Evolutionary conservation across 352 stramenopile species (phyloP).

Genomic region (Phytophthora podocarpi): DNA sequence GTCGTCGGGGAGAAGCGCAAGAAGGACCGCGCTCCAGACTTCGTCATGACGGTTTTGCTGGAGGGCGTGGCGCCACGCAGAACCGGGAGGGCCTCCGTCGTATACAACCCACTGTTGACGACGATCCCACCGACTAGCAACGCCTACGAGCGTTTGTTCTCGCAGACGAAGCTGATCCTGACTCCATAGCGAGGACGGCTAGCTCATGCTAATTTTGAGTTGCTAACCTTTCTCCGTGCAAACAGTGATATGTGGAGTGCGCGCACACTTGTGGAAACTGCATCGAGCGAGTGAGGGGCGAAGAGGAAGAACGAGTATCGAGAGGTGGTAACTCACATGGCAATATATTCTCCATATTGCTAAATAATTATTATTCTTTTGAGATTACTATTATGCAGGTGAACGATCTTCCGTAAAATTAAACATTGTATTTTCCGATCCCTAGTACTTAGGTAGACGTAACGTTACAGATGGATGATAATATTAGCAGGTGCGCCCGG

Average conservation of each 20-base stretch:
- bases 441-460: too few relatives aligned
- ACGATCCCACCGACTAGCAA: slow-evolving; percentile 17
- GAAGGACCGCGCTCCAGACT: background rate
- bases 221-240: slow-evolving; percentile 5
- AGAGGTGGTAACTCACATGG: too few relatives aligned
- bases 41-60: background rate
- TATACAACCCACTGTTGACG: background rate
- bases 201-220: slow-evolving; percentile 7
- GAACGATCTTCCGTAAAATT: background rate
- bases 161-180: background rate
- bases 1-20: slow-evolving; percentile 3
- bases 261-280: too few relatives aligned
- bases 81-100: background rate
- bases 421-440: slow-evolving; percentile 10
- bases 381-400: too few relatives aligned
- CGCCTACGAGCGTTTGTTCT: background rate
- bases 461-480: too few relatives aligned
- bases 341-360: too few relatives aligned
- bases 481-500: too few relatives aligned
- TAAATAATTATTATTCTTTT: too few relatives aligned
- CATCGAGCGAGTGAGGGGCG: too few relatives aligned
- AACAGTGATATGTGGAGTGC: too few relatives aligned
- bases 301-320: too few relatives aligned
- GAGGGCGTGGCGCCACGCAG: background rate
- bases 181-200: background rate